Evolutionary conservation across 1,284 basidiomycete genomes (phyloP), one percentile per base, ranked within the genome.

Genomic region (Pholiota adiposa): DNA sequence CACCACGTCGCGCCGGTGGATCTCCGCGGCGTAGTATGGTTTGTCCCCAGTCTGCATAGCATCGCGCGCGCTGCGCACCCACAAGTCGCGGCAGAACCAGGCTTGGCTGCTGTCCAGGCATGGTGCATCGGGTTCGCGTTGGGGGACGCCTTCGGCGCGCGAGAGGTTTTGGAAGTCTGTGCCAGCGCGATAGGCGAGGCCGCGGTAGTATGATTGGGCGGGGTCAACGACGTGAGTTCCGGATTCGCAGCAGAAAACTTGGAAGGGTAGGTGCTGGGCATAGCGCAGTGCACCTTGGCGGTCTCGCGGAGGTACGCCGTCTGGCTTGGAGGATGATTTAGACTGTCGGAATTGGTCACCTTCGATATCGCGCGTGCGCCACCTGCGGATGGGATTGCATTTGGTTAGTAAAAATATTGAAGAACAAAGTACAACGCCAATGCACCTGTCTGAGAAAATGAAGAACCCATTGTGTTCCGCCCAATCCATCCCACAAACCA

Each of bases 401-500:
- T 27, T 18, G 34, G 46, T 19, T 29, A 14, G 51, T 38, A 7
- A 38, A n/a, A 38, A 38, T 9, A 44, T 36, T 23, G 51, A 36
- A 38, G 33, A 46, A 25, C 19, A 25, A 57, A 18, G 8, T 46
- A 18, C 5, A 38, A 7, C 4, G 16, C 53, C 19, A 23, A 23
- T 49, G 6, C 19, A 92, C 93, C 96, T 84, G 75, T 97, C 96
- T 23, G 95, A 97, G 77, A 97, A 97, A 67, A 97, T 95, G 79
- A 97, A 98, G 76, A 94, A 92, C 0, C 94, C 94, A 66, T 95
- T 93, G 72, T 95, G 92, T 74, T 98, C 95, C 23, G 94, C 95
- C 96, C 96, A 98, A 72, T 98, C 96, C 96, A 97, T 97, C 23
- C 95, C 94, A 72, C 96, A 97, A 1, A 97, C 94, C 93, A 98